Percentiles rank a stretch among this genome's conserved stretches.
Evolutionary conservation across 2,329 filamentous ascomycete genomes (phyloP).

Genomic region (Neonectria sp.): DNA sequence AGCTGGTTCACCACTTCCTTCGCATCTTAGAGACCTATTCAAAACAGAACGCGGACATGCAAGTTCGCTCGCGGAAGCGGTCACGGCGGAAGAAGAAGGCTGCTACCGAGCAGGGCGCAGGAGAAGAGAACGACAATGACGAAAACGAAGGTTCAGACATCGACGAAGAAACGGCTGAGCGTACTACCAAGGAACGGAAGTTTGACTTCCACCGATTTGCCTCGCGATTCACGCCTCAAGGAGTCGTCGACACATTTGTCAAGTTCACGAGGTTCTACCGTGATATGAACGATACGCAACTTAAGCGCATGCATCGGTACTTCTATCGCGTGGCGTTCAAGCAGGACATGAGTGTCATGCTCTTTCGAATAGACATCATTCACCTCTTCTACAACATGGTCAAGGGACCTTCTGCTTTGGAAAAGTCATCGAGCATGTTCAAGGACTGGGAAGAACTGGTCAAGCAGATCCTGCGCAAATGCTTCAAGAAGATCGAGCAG

Average conservation of each 20-base stretch:
- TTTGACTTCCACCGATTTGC: slow-evolving; percentile 94
- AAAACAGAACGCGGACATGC: slow-evolving; percentile 94
- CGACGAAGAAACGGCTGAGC: slow-evolving; percentile 80
- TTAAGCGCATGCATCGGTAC: slow-evolving; percentile 94
- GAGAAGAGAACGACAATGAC: slow-evolving; percentile 65
- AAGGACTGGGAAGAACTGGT: slow-evolving; percentile 94
- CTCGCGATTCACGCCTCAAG: slow-evolving; percentile 85
- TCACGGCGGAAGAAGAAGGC: slow-evolving; percentile 81
- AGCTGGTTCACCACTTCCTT: slow-evolving; percentile 91
- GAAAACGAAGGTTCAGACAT: slow-evolving; percentile 80
- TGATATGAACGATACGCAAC: slow-evolving; percentile 83
- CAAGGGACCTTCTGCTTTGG: slow-evolving; percentile 85
- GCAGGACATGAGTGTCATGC: slow-evolving; percentile 88
- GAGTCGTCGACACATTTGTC: slow-evolving; percentile 90
- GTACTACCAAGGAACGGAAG: slow-evolving; percentile 84
- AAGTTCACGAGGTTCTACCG: slow-evolving; percentile 84
- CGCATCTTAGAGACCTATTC: slow-evolving; percentile 94
- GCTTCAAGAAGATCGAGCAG: slow-evolving; percentile 87
- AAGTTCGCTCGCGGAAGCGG: slow-evolving; percentile 86
- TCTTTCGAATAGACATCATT: slow-evolving; percentile 93
- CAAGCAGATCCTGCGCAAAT: slow-evolving; percentile 85
- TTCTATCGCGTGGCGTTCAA: slow-evolving; percentile 97
- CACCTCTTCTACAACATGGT: slow-evolving; percentile 92
- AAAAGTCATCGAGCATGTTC: slow-evolving; percentile 76
- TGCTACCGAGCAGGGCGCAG: slow-evolving; percentile 60